A percentile compares a stretch with the other conserved stretches of the same genome.
These are phyloP conservation scores for Ogataea angusta DNA, from an alignment of 805 yeast species.

Conservation along the genomic window DNA sequence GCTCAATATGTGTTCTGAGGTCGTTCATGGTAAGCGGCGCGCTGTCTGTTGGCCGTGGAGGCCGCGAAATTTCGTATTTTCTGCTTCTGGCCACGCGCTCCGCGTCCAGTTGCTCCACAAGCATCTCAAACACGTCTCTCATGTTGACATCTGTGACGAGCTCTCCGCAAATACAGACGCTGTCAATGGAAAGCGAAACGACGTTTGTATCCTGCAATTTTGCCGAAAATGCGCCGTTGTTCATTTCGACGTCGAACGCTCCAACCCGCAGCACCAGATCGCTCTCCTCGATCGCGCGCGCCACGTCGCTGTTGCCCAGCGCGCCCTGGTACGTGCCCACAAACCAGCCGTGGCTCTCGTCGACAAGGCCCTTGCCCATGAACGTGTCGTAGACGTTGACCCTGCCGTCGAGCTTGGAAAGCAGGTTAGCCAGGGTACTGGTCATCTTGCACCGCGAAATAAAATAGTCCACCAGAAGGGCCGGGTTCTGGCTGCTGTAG, in stretches of 20 bases:
- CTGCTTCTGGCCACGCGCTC: slow-evolving; percentile 11
- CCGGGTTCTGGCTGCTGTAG: slow-evolving; percentile 37
- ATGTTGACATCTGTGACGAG: slow-evolving; percentile 31
- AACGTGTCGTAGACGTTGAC: slow-evolving; percentile 40
- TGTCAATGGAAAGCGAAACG: slow-evolving; percentile 43
- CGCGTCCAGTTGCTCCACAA: slow-evolving; percentile 39
- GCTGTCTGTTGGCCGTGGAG: neutral
- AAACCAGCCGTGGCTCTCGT: slow-evolving; percentile 40
- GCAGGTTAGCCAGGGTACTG: slow-evolving; percentile 28
- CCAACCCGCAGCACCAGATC: slow-evolving; percentile 78
- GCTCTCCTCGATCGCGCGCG: slow-evolving; percentile 43
- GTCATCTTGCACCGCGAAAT: slow-evolving; percentile 37
- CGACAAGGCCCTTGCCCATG: slow-evolving; percentile 38
- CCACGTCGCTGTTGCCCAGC: slow-evolving; percentile 29
- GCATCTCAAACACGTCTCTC: slow-evolving; percentile 30
- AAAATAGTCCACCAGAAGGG: slow-evolving; percentile 42
- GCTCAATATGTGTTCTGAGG: slow-evolving; percentile 35
- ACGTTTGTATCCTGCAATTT: slow-evolving; percentile 24
- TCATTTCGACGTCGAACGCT: slow-evolving; percentile 58
- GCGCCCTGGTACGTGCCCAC: slow-evolving; percentile 44
- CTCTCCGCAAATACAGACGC: slow-evolving; percentile 36
- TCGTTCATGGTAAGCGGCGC: slow-evolving; percentile 32
- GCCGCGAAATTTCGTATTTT: neutral
- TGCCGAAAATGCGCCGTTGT: slow-evolving; percentile 57
- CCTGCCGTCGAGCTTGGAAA: slow-evolving; percentile 31